Conservation (phyloP, 345 rosid species). For the Camelina neglecta region DNA sequence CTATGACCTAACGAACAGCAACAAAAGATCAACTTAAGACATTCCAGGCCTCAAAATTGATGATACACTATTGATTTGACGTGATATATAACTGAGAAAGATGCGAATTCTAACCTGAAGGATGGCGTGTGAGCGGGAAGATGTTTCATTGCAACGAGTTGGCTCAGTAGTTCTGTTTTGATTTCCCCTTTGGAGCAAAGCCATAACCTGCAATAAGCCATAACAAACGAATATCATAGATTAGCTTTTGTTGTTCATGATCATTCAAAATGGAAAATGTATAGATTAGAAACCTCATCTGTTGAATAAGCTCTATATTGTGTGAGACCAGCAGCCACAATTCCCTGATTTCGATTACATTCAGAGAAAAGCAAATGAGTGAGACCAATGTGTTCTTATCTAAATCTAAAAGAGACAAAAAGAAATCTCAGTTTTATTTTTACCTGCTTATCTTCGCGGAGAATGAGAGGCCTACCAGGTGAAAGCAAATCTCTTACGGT, state of each 20-base stretch:
- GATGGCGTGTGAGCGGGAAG: slow-evolving; percentile 96
- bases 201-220: slow-evolving; percentile 73
- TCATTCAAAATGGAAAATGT: background rate
- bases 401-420: slow-evolving; percentile 11
- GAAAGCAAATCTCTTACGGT: slow-evolving; percentile 92
- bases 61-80: background rate
- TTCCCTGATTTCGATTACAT: slow-evolving; percentile 59
- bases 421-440: background rate
- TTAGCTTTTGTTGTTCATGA: slow-evolving; percentile 4
- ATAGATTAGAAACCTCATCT: slow-evolving; percentile 65
- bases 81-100: background rate
- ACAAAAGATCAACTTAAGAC: slow-evolving; percentile 26
- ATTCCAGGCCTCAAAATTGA: background rate
- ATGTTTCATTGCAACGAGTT: slow-evolving; percentile 89
- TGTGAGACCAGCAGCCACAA: slow-evolving; percentile 90
- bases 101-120: slow-evolving; percentile 63
- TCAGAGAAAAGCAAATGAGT: slow-evolving; percentile 24
- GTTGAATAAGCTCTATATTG: slow-evolving; percentile 95
- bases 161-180: slow-evolving; percentile 96
- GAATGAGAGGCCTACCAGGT: slow-evolving; percentile 94
- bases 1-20: slow-evolving; percentile 58
- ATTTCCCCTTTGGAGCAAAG: slow-evolving; percentile 88
- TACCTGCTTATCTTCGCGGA: slow-evolving; percentile 96
- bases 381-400: slow-evolving; percentile 21
- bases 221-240: background rate